Conservation (phyloP, 1,139 yeast species). For the Taiozyma sp. region DNA sequence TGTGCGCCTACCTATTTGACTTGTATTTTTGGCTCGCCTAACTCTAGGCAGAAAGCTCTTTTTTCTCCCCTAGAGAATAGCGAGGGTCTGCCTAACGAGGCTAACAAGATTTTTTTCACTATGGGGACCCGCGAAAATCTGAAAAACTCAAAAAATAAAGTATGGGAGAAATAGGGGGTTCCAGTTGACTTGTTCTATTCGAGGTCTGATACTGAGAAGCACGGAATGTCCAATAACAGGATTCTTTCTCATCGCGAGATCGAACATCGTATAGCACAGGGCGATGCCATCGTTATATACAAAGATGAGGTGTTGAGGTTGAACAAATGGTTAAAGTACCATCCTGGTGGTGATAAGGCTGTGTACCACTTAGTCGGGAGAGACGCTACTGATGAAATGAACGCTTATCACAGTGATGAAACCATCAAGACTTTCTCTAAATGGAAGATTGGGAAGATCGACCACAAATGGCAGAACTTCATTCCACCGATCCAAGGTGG, state of each 20-base stretch:
- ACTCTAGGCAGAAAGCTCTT: no score
- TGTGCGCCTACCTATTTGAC: no score
- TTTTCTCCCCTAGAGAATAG: no score
- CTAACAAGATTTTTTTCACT: no score
- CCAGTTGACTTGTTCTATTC: not conserved
- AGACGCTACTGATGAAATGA: conserved; percentile 90
- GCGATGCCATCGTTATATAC: conserved; percentile 68
- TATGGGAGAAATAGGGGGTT: no score
- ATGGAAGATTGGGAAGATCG: conserved; percentile 63
- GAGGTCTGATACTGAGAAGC: not conserved
- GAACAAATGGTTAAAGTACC: conserved; percentile 64
- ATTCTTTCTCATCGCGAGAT: conserved; percentile 31
- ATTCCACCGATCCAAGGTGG: conserved; percentile 92
- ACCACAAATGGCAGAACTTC: conserved; percentile 64
- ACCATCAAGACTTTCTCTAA: conserved; percentile 45
- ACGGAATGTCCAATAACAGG: conserved; percentile 15
- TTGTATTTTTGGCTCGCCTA: no score
- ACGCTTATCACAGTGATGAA: conserved; percentile 68
- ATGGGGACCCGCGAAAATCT: no score
- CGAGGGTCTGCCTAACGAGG: no score
- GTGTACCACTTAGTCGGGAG: conserved; percentile 81
- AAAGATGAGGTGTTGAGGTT: conserved; percentile 56
- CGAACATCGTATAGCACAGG: conserved; percentile 56
- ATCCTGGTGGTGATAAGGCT: conserved; percentile 90
- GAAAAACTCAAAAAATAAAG: no score